Percentiles rank a stretch among this genome's conserved stretches.
phyloP scores from a whole-genome alignment of 2,329 filamentous ascomycete species.

The Sclerotiophoma versabilis region DNA sequence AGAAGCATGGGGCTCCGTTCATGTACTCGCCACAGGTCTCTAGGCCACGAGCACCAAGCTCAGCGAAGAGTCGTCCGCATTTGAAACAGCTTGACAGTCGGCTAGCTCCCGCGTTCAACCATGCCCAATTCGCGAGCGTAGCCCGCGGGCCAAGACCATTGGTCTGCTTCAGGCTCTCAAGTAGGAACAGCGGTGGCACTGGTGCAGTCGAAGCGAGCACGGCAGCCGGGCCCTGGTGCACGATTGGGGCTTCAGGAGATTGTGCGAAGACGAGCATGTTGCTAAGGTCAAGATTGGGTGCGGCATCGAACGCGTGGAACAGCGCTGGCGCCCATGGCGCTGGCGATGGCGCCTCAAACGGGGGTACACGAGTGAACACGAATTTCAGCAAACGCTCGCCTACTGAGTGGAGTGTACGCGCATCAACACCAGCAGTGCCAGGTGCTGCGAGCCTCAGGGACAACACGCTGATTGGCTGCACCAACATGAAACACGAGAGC shows the following conservation, averaged over 20 bases:
- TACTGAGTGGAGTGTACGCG: slow-evolving; percentile 7
- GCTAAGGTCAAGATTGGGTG: slow-evolving; percentile 1
- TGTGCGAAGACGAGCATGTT: slow-evolving; percentile 4
- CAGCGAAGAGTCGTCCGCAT: slow-evolving; percentile 39
- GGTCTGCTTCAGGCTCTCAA: slow-evolving; percentile 32
- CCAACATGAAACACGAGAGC: slow-evolving; percentile 27
- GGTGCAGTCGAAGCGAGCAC: slow-evolving; percentile 12
- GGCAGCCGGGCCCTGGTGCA: slow-evolving; percentile 13
- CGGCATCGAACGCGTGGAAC: slow-evolving; percentile 11
- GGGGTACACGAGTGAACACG: slow-evolving; percentile 10
- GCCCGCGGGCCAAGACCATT: slow-evolving; percentile 33
- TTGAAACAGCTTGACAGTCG: slow-evolving; percentile 48
- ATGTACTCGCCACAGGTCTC: slow-evolving; percentile 39
- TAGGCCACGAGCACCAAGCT: slow-evolving; percentile 42
- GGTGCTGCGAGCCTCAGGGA: slow-evolving; percentile 11
- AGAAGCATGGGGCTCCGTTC: slow-evolving; percentile 28
- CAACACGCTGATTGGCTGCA: slow-evolving; percentile 22
- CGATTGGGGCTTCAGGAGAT: slow-evolving; percentile 30
- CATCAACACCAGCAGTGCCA: not conserved
- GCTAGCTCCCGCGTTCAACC: slow-evolving; percentile 36
- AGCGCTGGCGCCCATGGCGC: slow-evolving; percentile 6
- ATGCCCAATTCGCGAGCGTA: slow-evolving; percentile 32
- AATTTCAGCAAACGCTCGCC: slow-evolving; percentile 20
- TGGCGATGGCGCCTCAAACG: slow-evolving; percentile 6
- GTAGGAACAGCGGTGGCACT: slow-evolving; percentile 16